phyloP scores from a whole-genome alignment of 192 early-diverging fungal genomes.

The Oehlia diaphana region DNA sequence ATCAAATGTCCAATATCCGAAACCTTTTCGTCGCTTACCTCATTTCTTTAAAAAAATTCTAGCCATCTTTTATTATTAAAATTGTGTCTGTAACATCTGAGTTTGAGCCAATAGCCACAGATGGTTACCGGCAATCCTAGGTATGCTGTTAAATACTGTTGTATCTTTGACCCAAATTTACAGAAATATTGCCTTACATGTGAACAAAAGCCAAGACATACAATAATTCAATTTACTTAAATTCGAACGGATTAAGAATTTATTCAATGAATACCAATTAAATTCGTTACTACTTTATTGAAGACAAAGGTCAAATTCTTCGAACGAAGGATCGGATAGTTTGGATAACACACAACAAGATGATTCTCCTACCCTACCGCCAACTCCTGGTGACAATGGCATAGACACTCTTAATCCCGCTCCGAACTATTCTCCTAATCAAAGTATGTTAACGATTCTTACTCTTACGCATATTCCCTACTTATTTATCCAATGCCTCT shows the following conservation, averaged over 20 bases:
- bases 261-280: not conserved
- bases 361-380: conserved; percentile 16
- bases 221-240: not conserved
- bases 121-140: not conserved
- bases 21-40: too few relatives aligned
- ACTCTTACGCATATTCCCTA: not conserved
- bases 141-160: not conserved
- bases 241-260: not conserved
- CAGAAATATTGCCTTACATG: not conserved
- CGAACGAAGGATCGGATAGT: conserved; percentile 7
- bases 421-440: not conserved
- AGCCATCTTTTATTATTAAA: too few relatives aligned
- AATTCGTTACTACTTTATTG: not conserved
- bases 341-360: conserved; percentile 2
- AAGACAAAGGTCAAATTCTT: not conserved
- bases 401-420: not conserved
- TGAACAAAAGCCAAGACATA: not conserved
- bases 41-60: too few relatives aligned
- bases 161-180: not conserved
- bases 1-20: too few relatives aligned
- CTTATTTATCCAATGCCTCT: not conserved
- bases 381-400: conserved; percentile 5
- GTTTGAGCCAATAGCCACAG: not conserved
- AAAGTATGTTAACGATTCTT: not conserved
- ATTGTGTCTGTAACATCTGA: too few relatives aligned